Percentiles rank a stretch among this genome's conserved stretches.
phyloP scores from a whole-genome alignment of 1,284 basidiomycete genomes.

The Boletus calvinii region DNA sequence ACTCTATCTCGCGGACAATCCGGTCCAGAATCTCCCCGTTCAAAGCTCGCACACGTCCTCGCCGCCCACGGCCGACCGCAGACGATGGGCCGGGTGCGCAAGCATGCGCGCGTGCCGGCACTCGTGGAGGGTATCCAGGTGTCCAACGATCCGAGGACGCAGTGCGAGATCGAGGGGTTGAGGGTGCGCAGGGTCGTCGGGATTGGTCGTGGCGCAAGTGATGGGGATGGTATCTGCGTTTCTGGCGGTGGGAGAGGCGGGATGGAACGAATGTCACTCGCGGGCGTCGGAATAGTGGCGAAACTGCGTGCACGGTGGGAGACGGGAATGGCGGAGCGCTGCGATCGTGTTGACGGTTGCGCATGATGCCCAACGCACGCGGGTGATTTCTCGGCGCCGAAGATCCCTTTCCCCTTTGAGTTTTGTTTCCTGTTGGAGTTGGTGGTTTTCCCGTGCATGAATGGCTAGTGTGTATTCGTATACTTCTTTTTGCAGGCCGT shows the following conservation, averaged over 20 bases:
- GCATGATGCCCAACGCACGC: background rate
- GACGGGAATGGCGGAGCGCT: background rate
- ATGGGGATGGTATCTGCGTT: background rate
- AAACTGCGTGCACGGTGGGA: slow-evolving; percentile 26
- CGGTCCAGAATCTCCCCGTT: slow-evolving; percentile 21
- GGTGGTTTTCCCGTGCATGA: background rate
- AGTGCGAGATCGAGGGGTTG: slow-evolving; percentile 10
- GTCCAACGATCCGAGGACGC: slow-evolving; percentile 5
- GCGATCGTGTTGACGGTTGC: background rate
- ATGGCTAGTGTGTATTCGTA: background rate
- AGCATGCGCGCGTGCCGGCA: background rate
- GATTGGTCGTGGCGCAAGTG: background rate
- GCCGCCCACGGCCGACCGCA: background rate
- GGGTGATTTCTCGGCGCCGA: background rate
- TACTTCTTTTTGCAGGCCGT: background rate
- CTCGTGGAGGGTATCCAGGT: slow-evolving; percentile 1
- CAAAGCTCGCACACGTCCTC: slow-evolving; percentile 24
- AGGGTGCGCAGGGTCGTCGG: background rate
- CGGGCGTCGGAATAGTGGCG: slow-evolving; percentile 19
- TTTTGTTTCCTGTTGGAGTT: background rate
- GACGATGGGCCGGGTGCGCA: background rate
- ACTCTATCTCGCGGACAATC: background rate
- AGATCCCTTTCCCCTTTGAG: background rate
- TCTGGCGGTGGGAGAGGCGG: background rate
- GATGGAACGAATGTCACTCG: slow-evolving; percentile 5